Conservation (phyloP, 1,284 basidiomycete genomes). For the Trichosporon asahii region DNA sequence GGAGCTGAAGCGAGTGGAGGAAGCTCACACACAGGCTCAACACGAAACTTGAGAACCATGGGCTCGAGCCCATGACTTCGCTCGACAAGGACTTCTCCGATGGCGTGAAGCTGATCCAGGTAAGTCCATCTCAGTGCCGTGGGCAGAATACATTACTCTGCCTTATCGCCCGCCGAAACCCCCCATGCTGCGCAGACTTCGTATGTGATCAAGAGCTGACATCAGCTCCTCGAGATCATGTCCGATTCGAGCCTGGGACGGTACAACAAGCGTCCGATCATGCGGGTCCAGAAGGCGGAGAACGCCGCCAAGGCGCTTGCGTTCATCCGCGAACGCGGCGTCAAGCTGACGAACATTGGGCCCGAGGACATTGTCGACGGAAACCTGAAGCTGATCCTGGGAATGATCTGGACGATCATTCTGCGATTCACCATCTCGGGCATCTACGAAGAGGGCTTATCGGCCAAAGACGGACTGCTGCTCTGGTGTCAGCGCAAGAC, state of each 20-base stretch:
- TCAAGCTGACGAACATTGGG: slow-evolving; percentile 96
- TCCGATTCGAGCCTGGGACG: slow-evolving; percentile 85
- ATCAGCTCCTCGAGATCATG: slow-evolving; percentile 87
- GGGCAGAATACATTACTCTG: too few species aligned
- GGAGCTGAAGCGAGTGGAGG: not conserved
- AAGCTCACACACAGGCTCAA: slow-evolving; percentile 69
- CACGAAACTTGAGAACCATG: slow-evolving; percentile 81
- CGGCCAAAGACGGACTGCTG: slow-evolving; percentile 91
- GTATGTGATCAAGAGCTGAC: too few species aligned
- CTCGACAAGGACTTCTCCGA: slow-evolving; percentile 88
- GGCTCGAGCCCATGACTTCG: slow-evolving; percentile 84
- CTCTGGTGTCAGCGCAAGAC: slow-evolving; percentile 99
- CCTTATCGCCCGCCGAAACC: not conserved
- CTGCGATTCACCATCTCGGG: slow-evolving; percentile 96
- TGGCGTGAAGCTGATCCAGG: slow-evolving; percentile 84
- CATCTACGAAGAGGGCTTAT: slow-evolving; percentile 95
- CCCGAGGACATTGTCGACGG: slow-evolving; percentile 90
- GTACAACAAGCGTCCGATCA: slow-evolving; percentile 83
- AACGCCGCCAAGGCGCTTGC: slow-evolving; percentile 95
- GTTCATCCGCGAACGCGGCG: slow-evolving; percentile 89
- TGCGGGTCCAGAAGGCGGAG: slow-evolving; percentile 95
- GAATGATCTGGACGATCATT: slow-evolving; percentile 99
- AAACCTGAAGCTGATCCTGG: slow-evolving; percentile 92
- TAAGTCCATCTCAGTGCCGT: slow-evolving; percentile 13
- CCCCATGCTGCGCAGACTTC: too few species aligned